A percentile compares a stretch with the other conserved stretches of the same genome.
These are phyloP conservation scores for Cadophora luteo-olivacea DNA, from an alignment of 2,329 filamentous ascomycete species.

Conservation along the genomic window DNA sequence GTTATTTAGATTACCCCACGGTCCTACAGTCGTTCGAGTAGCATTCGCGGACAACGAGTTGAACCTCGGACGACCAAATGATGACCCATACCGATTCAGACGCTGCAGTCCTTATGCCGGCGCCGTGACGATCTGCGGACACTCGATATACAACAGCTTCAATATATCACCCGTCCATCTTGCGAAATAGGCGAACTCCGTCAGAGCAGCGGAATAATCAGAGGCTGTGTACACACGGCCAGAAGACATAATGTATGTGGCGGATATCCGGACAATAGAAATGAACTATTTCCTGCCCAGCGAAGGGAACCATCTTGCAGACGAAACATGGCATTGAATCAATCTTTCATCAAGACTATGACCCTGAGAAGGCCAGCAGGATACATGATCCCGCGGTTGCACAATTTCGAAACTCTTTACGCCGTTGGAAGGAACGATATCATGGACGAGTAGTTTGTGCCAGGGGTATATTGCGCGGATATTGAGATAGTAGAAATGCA, in stretches of 20 bases:
- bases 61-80: background rate
- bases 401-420: background rate
- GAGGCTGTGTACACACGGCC: background rate
- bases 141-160: background rate
- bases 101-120: background rate
- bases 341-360: background rate
- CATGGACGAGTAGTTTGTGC: background rate
- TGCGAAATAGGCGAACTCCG: background rate
- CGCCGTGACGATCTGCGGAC: background rate
- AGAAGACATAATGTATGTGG: background rate
- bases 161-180: background rate
- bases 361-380: background rate
- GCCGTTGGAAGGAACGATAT: background rate
- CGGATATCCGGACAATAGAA: background rate
- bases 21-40: background rate
- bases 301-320: background rate
- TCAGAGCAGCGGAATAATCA: background rate
- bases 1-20: background rate
- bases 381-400: background rate
- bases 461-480: background rate
- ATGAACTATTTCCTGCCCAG: background rate
- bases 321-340: background rate
- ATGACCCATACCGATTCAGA: background rate
- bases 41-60: background rate
- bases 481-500: background rate